Evolutionary conservation across 2,329 filamentous ascomycete species (phyloP).

Genomic region (Fusarium sp.): DNA sequence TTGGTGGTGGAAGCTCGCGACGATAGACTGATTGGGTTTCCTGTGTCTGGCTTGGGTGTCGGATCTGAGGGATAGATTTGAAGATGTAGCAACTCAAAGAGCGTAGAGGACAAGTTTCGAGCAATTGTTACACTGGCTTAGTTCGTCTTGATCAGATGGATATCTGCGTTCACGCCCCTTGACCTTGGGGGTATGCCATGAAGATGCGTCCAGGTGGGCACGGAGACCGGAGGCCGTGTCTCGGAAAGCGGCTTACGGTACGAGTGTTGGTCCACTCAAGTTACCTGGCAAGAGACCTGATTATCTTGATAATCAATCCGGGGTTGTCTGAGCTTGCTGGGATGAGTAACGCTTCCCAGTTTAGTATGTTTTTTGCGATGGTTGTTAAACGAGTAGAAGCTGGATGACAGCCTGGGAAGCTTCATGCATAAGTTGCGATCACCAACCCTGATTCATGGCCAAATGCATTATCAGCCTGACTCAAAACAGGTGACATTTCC

Average conservation of each 20-base stretch:
- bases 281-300: background rate
- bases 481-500: background rate
- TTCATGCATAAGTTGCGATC: constrained; percentile 5
- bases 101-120: constrained; percentile 21
- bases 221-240: background rate
- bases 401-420: background rate
- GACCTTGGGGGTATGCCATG: background rate
- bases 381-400: background rate
- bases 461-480: background rate
- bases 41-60: constrained; percentile 5
- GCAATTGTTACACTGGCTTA: background rate
- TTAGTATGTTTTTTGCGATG: background rate
- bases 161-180: background rate
- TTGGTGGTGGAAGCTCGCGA: constrained; percentile 73
- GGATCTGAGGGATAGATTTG: constrained; percentile 30
- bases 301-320: constrained; percentile 24
- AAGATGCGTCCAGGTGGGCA: background rate
- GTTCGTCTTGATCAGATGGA: background rate
- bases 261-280: background rate
- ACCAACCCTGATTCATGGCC: background rate
- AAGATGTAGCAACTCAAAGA: background rate
- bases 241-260: background rate
- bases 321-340: background rate
- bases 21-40: constrained; percentile 38
- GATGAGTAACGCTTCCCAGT: background rate